Evolutionary conservation across 371 early-diverging fungal species (phyloP).

Genomic region (Nematocida sp.): DNA sequence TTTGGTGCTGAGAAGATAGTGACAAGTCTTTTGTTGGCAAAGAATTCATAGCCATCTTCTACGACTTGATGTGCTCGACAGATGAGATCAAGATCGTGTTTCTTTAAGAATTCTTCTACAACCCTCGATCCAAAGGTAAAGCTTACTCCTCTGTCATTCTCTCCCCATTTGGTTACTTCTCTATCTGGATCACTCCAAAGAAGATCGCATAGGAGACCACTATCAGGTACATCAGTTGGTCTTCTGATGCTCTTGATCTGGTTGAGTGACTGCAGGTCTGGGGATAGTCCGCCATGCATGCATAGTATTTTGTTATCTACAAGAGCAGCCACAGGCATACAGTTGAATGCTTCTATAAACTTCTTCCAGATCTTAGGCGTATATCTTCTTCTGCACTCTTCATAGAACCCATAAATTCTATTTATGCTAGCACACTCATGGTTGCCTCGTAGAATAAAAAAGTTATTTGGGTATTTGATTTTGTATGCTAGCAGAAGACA

Average conservation of each 20-base stretch:
- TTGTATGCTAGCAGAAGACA: conserved; percentile 84
- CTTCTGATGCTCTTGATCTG: conserved; percentile 88
- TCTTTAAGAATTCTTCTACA: conserved; percentile 76
- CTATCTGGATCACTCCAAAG: conserved; percentile 99
- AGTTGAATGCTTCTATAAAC: conserved; percentile 95
- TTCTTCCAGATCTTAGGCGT: conserved; percentile 93
- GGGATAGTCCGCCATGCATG: conserved; percentile 96
- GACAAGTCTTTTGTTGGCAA: conserved; percentile 79
- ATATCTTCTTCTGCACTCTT: conserved; percentile 90
- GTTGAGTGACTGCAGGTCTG: conserved; percentile 88
- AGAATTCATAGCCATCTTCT: conserved; percentile 96
- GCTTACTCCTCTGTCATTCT: conserved; percentile 94
- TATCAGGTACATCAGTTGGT: conserved; percentile 93
- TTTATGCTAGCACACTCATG: conserved; percentile 90
- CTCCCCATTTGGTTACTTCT: conserved; percentile 80
- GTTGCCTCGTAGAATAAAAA: conserved; percentile 85
- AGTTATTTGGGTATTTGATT: conserved; percentile 86
- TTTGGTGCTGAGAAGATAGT: conserved; percentile 94
- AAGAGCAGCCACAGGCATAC: conserved; percentile 86
- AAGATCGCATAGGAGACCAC: conserved; percentile 93
- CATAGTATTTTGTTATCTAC: conserved; percentile 88
- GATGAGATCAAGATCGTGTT: conserved; percentile 86
- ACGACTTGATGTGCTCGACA: conserved; percentile 95
- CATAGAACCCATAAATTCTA: conserved; percentile 91
- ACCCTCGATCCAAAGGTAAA: conserved; percentile 85